Conservation (phyloP, 2,329 filamentous ascomycete species). For the Aspergillus sp. region DNA sequence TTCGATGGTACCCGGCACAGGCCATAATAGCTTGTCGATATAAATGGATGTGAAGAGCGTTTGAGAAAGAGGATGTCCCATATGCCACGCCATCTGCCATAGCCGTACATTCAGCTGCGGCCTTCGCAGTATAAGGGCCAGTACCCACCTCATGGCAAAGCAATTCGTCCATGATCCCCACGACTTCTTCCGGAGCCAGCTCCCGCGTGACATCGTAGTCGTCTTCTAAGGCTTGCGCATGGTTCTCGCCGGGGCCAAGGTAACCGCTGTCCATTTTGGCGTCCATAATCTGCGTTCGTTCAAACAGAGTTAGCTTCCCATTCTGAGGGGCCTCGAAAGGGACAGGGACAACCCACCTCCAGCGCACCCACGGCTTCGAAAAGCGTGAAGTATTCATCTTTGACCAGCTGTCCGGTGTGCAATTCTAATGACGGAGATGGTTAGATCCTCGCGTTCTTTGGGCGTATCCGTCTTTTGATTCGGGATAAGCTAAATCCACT, state of each 20-base stretch:
- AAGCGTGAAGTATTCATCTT: constrained; percentile 87
- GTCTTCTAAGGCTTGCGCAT: constrained; percentile 57
- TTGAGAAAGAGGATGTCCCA: constrained; percentile 90
- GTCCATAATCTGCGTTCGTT: constrained; percentile 98
- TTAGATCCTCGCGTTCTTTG: too few relatives aligned
- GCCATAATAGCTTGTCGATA: constrained; percentile 71
- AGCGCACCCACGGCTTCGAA: constrained; percentile 82
- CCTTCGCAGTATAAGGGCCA: neutral
- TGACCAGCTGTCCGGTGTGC: constrained; percentile 71
- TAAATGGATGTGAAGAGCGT: constrained; percentile 90
- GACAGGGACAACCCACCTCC: constrained; percentile 38
- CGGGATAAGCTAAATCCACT: constrained; percentile 5
- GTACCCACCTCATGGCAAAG: constrained; percentile 68
- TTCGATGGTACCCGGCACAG: constrained; percentile 53
- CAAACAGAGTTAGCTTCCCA: too few relatives aligned
- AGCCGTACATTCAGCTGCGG: neutral
- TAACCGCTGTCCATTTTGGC: constrained; percentile 97
- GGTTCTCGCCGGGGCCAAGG: constrained; percentile 58
- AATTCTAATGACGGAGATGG: constrained; percentile 60
- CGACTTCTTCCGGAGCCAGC: constrained; percentile 65
- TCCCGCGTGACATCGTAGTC: constrained; percentile 63
- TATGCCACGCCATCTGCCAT: constrained; percentile 82
- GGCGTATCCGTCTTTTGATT: too few relatives aligned
- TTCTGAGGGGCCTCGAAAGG: too few relatives aligned
- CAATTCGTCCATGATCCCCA: constrained; percentile 91